phyloP scores from a whole-genome alignment of 495 filamentous ascomycete genomes.

The Podospora didyma region DNA sequence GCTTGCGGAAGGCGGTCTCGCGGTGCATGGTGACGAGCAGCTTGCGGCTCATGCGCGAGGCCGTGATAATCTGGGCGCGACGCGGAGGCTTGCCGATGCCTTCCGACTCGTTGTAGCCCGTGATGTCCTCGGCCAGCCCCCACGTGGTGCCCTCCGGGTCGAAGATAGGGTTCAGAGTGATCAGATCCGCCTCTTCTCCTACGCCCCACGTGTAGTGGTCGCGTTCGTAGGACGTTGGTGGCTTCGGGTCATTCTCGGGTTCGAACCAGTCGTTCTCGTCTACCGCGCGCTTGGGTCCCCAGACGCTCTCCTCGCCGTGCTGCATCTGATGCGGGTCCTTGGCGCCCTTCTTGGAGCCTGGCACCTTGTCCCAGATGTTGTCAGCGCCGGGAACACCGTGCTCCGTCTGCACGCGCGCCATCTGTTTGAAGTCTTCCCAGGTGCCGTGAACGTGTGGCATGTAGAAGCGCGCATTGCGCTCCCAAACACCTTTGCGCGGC shows the following conservation, averaged over 20 bases:
- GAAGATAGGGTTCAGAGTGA: slow-evolving; percentile 91
- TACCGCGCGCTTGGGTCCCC: slow-evolving; percentile 75
- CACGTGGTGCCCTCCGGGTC: slow-evolving; percentile 86
- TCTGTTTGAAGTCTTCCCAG: slow-evolving; percentile 90
- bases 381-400: slow-evolving; percentile 70
- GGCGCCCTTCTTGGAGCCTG: slow-evolving; percentile 29
- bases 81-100: slow-evolving; percentile 62
- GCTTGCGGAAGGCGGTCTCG: slow-evolving; percentile 74
- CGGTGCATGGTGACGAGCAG: slow-evolving; percentile 85
- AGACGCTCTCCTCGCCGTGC: slow-evolving; percentile 64
- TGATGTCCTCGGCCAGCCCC: slow-evolving; percentile 81
- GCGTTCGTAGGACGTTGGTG: slow-evolving; percentile 66
- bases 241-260: slow-evolving; percentile 64
- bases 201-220: slow-evolving; percentile 87
- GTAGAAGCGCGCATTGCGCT: slow-evolving; percentile 88
- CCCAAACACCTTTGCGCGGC: slow-evolving; percentile 89
- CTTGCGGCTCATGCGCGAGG: slow-evolving; percentile 74
- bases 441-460: slow-evolving; percentile 80
- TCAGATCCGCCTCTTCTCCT: slow-evolving; percentile 87
- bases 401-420: slow-evolving; percentile 86
- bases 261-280: slow-evolving; percentile 63
- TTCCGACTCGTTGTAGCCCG: slow-evolving; percentile 73
- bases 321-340: slow-evolving; percentile 23
- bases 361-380: slow-evolving; percentile 59
- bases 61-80: slow-evolving; percentile 83